Evolutionary conservation across 768 basidiomycete species (phyloP).

Genomic region (Trametes gibbosa): DNA sequence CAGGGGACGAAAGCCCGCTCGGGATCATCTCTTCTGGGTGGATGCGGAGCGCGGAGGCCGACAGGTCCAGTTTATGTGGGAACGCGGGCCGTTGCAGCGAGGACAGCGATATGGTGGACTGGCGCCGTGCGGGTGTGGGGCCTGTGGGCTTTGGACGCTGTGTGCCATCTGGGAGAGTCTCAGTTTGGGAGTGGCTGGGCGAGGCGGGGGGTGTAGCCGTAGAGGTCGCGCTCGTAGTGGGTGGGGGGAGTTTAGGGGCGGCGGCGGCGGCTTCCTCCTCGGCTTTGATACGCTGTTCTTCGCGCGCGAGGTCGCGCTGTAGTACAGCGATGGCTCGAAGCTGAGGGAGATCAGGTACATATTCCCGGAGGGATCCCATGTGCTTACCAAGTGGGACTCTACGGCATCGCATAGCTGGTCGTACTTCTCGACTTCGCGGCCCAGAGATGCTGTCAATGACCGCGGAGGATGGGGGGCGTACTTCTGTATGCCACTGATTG

Average conservation of each 20-base stretch:
- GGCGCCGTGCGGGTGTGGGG: constrained; percentile 46
- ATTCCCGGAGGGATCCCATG: background rate
- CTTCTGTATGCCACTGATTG: constrained; percentile 52
- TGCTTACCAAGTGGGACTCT: constrained; percentile 65
- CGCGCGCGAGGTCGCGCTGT: constrained; percentile 63
- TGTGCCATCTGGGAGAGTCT: constrained; percentile 9
- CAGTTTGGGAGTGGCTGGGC: constrained; percentile 11
- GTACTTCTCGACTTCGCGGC: constrained; percentile 74
- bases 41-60: constrained; percentile 63
- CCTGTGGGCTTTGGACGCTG: constrained; percentile 15
- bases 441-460: constrained; percentile 61
- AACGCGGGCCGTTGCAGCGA: constrained; percentile 71
- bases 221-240: constrained; percentile 23
- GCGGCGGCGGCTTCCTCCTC: constrained; percentile 40
- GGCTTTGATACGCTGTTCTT: constrained; percentile 51
- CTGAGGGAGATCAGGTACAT: constrained; percentile 34
- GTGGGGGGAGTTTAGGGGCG: constrained; percentile 32
- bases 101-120: constrained; percentile 76
- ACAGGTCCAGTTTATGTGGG: constrained; percentile 78
- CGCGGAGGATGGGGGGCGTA: constrained; percentile 61
- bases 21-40: constrained; percentile 60
- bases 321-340: constrained; percentile 69
- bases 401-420: constrained; percentile 79
- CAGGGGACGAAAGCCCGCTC: constrained; percentile 70
- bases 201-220: constrained; percentile 18